Evolutionary conservation across 148 eudicot genomes (phyloP), one percentile per base, ranked within the genome.

Genomic region (Fallopia convolvulus): DNA sequence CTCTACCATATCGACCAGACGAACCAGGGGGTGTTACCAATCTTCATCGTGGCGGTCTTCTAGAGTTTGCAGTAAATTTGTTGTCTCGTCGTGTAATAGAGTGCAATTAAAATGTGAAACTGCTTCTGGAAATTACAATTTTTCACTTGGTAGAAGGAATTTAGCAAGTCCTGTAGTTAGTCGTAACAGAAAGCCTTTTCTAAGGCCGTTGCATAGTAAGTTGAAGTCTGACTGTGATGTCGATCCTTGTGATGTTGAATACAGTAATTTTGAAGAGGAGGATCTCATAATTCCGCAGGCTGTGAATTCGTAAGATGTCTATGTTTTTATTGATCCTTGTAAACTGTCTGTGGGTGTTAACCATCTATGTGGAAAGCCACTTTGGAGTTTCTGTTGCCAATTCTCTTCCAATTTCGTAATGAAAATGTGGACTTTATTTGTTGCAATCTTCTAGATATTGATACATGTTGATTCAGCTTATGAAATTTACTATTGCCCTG

Each of bases 151-250:
- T 32, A 68, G 18, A 18, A 40, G 23, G 48, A 15, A 18, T 7
- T 20, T 42, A 15, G 17, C 4, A 36, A 15, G 48, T 40, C 48
- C 74, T 40, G 48, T 23, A 42, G 12, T 70, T 70, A 42, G 26
- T 36, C 40, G 48, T 39, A 11, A 26, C 36, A 70, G 74, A 70
- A 70, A 40, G 44, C 47, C 74, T 70, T 42, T 70, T 70, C 74
- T 70, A 17, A n/a, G 74, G 12, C 74, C 74, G 40, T 20, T 70
- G 10, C 17, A 6, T 70, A 39, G 74, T 70, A 39, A 70, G 48
- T 70, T 70, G 21, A 70, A 23, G 47, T 70, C 74, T 36, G 74
- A 70, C 74, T 42, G 74, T 70, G 74, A 70, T 40, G 48, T 70
- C 40, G 48, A 15, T 13, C 47, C 47, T 33, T 70, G 74, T 70